phyloP scores from a whole-genome alignment of 2,329 filamentous ascomycete species.

The Penicillium sclerotiorum region DNA sequence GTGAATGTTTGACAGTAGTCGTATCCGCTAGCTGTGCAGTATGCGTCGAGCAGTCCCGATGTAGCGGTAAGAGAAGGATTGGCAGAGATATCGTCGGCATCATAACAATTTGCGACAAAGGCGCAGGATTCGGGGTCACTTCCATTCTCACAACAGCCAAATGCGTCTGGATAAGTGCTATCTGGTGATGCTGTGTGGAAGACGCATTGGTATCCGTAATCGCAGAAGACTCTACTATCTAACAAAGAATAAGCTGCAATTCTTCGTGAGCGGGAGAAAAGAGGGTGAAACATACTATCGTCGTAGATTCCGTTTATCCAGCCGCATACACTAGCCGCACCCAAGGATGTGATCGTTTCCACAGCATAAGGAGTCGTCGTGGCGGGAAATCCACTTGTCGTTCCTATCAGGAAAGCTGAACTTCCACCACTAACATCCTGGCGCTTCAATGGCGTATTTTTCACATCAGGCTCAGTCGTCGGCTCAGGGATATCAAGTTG shows the following conservation, averaged over 20 bases:
- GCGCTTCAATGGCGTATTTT: not conserved
- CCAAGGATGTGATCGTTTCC: conserved; percentile 3
- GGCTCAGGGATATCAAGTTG: not conserved
- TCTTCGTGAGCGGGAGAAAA: not conserved
- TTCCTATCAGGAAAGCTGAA: no score
- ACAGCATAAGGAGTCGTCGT: not conserved
- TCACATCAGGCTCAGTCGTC: not conserved
- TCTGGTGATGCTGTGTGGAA: conserved; percentile 19
- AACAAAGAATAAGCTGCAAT: not conserved
- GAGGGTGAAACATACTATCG: not conserved
- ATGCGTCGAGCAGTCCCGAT: not conserved
- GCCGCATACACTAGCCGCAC: conserved; percentile 5
- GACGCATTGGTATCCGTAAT: conserved; percentile 9
- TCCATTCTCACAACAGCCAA: conserved; percentile 16
- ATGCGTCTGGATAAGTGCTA: conserved; percentile 12
- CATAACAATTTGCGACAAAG: conserved; percentile 17
- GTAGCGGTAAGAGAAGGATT: conserved; percentile 6
- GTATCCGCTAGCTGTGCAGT: conserved; percentile 7
- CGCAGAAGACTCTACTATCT: conserved; percentile 2
- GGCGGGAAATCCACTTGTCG: no score
- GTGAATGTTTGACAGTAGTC: conserved; percentile 11
- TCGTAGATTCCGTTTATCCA: conserved; percentile 3
- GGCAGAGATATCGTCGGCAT: conserved; percentile 4
- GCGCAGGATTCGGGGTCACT: conserved; percentile 5
- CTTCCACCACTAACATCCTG: not conserved